phyloP scores from a whole-genome alignment of 208 protist genomes.

The Crithidia acanthocephali region DNA sequence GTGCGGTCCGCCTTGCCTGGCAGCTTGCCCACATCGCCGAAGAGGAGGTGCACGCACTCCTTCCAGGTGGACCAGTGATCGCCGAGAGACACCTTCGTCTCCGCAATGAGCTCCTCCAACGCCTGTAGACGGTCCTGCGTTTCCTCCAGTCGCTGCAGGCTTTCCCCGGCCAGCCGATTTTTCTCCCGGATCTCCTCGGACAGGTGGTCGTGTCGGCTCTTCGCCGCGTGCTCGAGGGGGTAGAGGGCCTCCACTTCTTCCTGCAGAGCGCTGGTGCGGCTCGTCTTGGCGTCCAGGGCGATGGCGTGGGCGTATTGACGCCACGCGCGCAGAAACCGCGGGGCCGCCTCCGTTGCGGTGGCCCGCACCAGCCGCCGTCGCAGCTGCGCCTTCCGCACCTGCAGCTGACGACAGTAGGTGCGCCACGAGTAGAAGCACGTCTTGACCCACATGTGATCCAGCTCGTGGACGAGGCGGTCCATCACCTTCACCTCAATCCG shows the following conservation, averaged over 20 bases:
- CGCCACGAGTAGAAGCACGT: conserved; percentile 88
- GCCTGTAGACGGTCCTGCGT: conserved; percentile 42
- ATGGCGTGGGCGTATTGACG: conserved; percentile 78
- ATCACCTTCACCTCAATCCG: conserved; percentile 67
- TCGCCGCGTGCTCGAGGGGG: conserved; percentile 59
- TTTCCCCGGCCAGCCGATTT: conserved; percentile 54
- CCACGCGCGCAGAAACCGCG: conserved; percentile 65
- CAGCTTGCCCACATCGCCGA: conserved; percentile 60
- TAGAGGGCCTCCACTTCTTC: conserved; percentile 77
- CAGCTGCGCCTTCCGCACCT: conserved; percentile 65
- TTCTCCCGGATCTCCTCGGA: conserved; percentile 78
- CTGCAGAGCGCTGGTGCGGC: conserved; percentile 45
- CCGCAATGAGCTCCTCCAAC: conserved; percentile 59
- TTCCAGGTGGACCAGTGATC: conserved; percentile 82
- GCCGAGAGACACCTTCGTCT: conserved; percentile 57
- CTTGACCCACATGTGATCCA: conserved; percentile 81
- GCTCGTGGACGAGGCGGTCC: conserved; percentile 67
- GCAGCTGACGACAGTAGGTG: conserved; percentile 59
- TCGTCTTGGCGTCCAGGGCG: conserved; percentile 65
- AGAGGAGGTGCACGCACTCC: conserved; percentile 53
- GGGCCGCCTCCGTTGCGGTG: conserved; percentile 47
- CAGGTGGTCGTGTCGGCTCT: conserved; percentile 65
- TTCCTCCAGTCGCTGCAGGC: conserved; percentile 47
- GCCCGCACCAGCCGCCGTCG: conserved; percentile 54
- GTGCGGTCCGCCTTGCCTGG: conserved; percentile 36